Evolutionary conservation across 192 early-diverging fungal genomes (phyloP).

Genomic region (Coemansia sp.): DNA sequence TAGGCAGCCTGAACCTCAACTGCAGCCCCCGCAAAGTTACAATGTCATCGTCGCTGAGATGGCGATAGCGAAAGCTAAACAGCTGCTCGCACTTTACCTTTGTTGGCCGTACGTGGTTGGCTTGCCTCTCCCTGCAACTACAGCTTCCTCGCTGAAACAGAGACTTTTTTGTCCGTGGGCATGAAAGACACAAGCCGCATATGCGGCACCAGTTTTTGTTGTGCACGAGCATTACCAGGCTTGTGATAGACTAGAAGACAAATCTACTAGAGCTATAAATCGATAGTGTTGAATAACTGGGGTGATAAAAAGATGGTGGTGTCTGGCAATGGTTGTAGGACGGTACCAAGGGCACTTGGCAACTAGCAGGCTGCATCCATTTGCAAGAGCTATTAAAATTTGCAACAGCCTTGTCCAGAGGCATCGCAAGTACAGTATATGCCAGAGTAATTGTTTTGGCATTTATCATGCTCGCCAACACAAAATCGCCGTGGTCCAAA

Average conservation of each 20-base stretch:
- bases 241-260: neutral
- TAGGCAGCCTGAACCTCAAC: slow-evolving; percentile 32
- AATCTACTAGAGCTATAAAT: too few species aligned
- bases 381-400: neutral
- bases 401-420: too few species aligned
- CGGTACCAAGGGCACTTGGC: neutral
- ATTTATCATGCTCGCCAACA: too few species aligned
- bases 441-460: too few species aligned
- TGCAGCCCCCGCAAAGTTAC: slow-evolving; percentile 34
- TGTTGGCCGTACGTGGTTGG: slow-evolving; percentile 36
- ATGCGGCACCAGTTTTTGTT: slow-evolving; percentile 52
- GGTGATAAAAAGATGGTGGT: too few species aligned
- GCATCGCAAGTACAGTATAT: too few species aligned
- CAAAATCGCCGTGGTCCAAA: too few species aligned
- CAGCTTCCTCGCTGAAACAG: slow-evolving; percentile 39
- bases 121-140: slow-evolving; percentile 25
- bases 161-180: slow-evolving; percentile 31
- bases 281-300: too few species aligned
- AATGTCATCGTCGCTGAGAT: slow-evolving; percentile 48
- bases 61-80: slow-evolving; percentile 51
- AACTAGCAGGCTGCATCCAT: neutral
- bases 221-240: slow-evolving; percentile 29
- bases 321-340: too few species aligned
- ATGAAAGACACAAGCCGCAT: slow-evolving; percentile 43
- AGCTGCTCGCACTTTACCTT: slow-evolving; percentile 40